Percentiles rank a stretch among this genome's conserved stretches.
Evolutionary conservation across 176 grass and related monocot species (phyloP).

Genomic region (Puya raimondii): DNA sequence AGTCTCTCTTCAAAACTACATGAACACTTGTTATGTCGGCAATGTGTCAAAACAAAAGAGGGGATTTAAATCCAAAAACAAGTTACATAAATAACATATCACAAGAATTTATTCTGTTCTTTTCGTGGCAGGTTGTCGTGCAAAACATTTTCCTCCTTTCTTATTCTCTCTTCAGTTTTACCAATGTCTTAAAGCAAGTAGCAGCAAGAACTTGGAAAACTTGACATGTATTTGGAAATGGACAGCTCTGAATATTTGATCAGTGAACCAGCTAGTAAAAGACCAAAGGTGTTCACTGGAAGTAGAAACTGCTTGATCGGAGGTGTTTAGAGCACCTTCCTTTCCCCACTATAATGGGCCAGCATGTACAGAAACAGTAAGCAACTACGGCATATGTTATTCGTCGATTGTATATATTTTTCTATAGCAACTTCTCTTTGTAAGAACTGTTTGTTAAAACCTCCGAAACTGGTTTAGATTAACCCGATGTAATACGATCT

Average conservation of each 20-base stretch:
- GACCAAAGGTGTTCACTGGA: too few relatives aligned
- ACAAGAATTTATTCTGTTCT: not conserved
- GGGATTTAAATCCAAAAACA: not conserved
- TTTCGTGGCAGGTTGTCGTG: not conserved
- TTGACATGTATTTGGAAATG: too few relatives aligned
- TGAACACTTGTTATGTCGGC: too few relatives aligned
- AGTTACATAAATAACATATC: not conserved
- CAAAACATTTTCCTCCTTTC: not conserved
- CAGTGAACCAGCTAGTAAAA: too few relatives aligned
- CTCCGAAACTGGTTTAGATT: not conserved
- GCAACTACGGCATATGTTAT: not conserved
- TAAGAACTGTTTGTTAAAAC: not conserved
- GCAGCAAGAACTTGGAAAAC: too few relatives aligned
- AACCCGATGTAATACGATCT: not conserved
- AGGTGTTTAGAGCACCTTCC: too few relatives aligned
- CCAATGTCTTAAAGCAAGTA: too few relatives aligned
- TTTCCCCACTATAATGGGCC: not conserved
- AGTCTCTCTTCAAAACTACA: too few relatives aligned
- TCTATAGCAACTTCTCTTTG: not conserved
- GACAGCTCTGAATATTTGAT: too few relatives aligned
- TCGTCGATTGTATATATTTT: not conserved
- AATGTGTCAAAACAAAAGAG: not conserved
- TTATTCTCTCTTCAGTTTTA: too few relatives aligned
- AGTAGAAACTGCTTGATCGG: too few relatives aligned
- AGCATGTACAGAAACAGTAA: not conserved